Conservation (phyloP, 1,139 yeast genomes). For the Sugiyamaella novakii region DNA sequence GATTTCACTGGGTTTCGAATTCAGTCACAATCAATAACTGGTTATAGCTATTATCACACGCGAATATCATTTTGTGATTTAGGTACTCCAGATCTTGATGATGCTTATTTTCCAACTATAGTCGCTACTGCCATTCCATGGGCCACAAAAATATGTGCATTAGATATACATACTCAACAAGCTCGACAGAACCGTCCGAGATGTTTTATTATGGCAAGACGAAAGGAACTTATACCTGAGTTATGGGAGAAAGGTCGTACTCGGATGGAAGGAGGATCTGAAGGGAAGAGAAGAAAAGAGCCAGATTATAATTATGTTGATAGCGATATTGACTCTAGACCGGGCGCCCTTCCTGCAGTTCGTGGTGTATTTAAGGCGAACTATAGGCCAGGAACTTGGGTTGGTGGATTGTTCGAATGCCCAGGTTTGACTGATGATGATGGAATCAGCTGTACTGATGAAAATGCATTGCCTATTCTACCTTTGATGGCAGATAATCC, state of each 20-base stretch:
- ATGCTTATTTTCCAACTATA: conserved; percentile 30
- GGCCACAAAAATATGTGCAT: conserved; percentile 22
- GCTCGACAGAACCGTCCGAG: conserved; percentile 11
- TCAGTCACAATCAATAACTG: conserved; percentile 32
- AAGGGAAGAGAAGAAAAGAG: background rate
- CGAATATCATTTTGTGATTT: conserved; percentile 22
- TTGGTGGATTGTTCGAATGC: conserved; percentile 66
- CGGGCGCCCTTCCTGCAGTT: background rate
- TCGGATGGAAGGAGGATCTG: background rate
- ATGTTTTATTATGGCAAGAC: conserved; percentile 22
- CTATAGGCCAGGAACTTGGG: conserved; percentile 48
- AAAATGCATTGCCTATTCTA: conserved; percentile 30
- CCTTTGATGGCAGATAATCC: conserved; percentile 33
- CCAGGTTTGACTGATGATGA: conserved; percentile 38
- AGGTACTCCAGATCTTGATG: conserved; percentile 27
- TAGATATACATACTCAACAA: conserved; percentile 4
- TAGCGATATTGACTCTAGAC: background rate
- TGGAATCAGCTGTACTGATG: conserved; percentile 28
- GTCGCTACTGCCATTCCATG: conserved; percentile 16
- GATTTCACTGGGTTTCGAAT: conserved; percentile 33
- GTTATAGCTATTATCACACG: conserved; percentile 21
- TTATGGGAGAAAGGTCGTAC: background rate
- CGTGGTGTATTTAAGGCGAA: background rate
- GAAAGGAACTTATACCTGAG: conserved; percentile 10
- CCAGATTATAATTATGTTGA: background rate